phyloP scores from a whole-genome alignment of 1,139 yeast species.

The Suhomyces kunorum region DNA sequence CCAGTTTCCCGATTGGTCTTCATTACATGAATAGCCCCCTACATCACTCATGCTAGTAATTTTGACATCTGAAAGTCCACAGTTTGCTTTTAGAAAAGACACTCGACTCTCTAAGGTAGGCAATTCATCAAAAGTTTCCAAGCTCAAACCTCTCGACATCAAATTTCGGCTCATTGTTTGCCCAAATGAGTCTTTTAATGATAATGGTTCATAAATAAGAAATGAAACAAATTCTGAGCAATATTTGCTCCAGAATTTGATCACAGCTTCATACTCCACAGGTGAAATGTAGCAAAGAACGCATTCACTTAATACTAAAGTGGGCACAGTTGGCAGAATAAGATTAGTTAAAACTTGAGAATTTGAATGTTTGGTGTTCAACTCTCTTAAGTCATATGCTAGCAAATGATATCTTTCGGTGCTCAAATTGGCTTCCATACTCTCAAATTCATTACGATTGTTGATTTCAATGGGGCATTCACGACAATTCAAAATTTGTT shows the following conservation, averaged over 20 bases:
- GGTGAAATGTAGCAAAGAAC: conserved; percentile 80
- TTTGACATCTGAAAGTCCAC: conserved; percentile 26
- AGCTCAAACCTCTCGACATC: conserved; percentile 65
- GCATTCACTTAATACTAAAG: conserved; percentile 83
- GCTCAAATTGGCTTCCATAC: conserved; percentile 35
- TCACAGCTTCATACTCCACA: conserved; percentile 51
- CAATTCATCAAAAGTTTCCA: conserved; percentile 52
- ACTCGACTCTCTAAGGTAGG: conserved; percentile 46
- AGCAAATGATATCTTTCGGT: conserved; percentile 53
- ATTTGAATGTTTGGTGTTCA: conserved; percentile 15
- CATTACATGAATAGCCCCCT: conserved; percentile 38
- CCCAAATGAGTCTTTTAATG: conserved; percentile 75
- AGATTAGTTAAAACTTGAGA: not conserved
- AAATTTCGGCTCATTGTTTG: conserved; percentile 77
- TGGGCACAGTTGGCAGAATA: conserved; percentile 43
- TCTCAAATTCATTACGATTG: conserved; percentile 27
- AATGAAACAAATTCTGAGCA: conserved; percentile 37
- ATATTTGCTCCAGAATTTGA: conserved; percentile 39
- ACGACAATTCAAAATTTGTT: conserved; percentile 20
- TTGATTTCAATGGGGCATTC: conserved; percentile 14
- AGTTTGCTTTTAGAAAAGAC: conserved; percentile 30
- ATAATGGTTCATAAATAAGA: conserved; percentile 84
- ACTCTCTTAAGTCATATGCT: conserved; percentile 55
- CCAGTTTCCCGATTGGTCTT: conserved; percentile 36
- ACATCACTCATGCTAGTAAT: conserved; percentile 61